Evolutionary conservation across 2,329 filamentous ascomycete species (phyloP).

Genomic region (Leptographium galeiforme): DNA sequence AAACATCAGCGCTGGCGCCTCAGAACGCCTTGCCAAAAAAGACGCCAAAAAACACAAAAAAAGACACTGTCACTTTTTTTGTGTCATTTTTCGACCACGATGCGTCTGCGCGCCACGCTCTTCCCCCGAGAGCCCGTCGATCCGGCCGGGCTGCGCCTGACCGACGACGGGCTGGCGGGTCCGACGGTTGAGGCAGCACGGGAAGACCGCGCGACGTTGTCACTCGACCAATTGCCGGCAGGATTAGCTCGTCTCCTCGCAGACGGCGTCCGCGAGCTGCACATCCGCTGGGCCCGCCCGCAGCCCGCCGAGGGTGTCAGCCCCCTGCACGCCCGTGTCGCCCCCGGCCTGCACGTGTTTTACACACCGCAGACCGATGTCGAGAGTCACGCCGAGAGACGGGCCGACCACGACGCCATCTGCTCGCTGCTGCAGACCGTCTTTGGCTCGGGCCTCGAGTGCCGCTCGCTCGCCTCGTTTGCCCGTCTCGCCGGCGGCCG

Average conservation of each 20-base stretch:
- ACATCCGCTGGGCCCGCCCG: conserved; percentile 65
- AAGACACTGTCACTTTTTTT: not conserved
- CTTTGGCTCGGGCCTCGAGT: conserved; percentile 43
- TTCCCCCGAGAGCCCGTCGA: conserved; percentile 53
- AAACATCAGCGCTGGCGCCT: no score
- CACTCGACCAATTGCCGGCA: conserved; percentile 57
- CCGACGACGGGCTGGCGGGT: conserved; percentile 38
- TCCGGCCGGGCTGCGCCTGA: conserved; percentile 47
- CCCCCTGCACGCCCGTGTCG: conserved; percentile 61
- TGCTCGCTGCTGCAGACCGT: conserved; percentile 44
- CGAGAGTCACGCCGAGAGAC: no score
- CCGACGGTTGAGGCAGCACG: conserved; percentile 49
- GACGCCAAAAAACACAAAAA: no score
- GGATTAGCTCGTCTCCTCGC: conserved; percentile 51
- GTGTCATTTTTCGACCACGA: conserved; percentile 20
- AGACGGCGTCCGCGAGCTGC: conserved; percentile 51
- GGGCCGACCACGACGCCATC: conserved; percentile 28
- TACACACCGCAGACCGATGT: conserved; percentile 42
- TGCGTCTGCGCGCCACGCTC: conserved; percentile 73
- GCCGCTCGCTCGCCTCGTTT: conserved; percentile 43
- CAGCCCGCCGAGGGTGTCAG: conserved; percentile 42
- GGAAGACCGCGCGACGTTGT: conserved; percentile 67
- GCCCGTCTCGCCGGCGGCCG: conserved; percentile 40
- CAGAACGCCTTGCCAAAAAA: no score
- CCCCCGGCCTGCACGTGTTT: conserved; percentile 71